A percentile compares a stretch with the other conserved stretches of the same genome.
phyloP scores from a whole-genome alignment of 169 alveolate species.

The Plasmodium billcollinsi region DNA sequence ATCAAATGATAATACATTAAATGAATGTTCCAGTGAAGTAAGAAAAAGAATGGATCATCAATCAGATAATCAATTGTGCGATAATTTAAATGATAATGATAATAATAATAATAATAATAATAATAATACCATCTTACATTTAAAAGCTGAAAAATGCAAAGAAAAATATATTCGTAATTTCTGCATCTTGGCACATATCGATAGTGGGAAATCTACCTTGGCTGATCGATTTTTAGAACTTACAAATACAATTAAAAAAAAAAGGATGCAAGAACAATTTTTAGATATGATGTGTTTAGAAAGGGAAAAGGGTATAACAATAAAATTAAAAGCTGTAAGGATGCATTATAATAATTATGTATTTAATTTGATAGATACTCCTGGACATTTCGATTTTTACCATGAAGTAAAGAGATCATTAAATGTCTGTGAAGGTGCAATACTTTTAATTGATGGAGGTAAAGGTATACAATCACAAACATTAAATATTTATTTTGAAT shows the following conservation, averaged over 20 bases:
- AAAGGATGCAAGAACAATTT: conserved; percentile 80
- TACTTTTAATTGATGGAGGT: conserved; percentile 93
- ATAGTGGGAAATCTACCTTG: conserved; percentile 95
- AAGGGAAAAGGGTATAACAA: conserved; percentile 94
- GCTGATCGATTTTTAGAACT: conserved; percentile 94
- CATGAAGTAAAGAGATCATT: conserved; percentile 95
- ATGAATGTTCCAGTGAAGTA: no score
- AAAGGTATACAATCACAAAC: conserved; percentile 97
- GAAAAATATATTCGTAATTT: conserved; percentile 89
- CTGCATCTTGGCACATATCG: conserved; percentile 97
- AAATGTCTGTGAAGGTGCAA: conserved; percentile 95
- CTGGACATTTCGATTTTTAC: conserved; percentile 96
- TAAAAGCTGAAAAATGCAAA: neutral
- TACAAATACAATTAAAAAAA: conserved; percentile 83
- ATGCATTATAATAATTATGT: conserved; percentile 87
- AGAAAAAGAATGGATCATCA: no score
- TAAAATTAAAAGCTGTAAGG: conserved; percentile 88
- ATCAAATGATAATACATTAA: no score
- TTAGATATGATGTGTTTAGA: conserved; percentile 93
- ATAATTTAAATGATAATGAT: neutral
- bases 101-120: no score
- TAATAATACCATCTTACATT: neutral
- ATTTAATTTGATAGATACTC: conserved; percentile 97
- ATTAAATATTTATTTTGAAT: conserved; percentile 89
- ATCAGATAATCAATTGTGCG: neutral